Conservation (phyloP, 768 basidiomycete genomes). For the Pulveroboletus ravenelii region DNA sequence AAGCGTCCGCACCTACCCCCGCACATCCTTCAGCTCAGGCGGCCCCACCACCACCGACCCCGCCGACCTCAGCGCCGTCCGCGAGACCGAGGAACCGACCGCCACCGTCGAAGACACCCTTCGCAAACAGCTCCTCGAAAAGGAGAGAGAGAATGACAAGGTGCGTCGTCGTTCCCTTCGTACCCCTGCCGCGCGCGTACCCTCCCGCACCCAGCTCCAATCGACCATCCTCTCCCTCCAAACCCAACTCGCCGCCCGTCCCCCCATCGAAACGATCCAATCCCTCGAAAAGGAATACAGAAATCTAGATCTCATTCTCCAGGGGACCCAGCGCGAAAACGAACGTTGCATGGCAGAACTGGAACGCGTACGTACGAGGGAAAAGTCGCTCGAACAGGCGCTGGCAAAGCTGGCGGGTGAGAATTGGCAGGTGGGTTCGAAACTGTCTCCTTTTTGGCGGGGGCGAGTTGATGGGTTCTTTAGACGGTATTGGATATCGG, state of each 20-base stretch:
- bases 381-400: constrained; percentile 73
- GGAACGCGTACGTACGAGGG: constrained; percentile 64
- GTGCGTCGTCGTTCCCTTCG: too few species aligned
- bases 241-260: constrained; percentile 59
- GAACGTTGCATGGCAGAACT: constrained; percentile 79
- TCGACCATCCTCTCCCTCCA: constrained; percentile 60
- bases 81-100: constrained; percentile 51
- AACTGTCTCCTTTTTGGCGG: not conserved
- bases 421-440: constrained; percentile 70
- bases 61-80: constrained; percentile 58
- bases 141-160: constrained; percentile 67
- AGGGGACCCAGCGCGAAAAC: constrained; percentile 83
- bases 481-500: constrained; percentile 35
- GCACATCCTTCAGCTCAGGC: constrained; percentile 40
- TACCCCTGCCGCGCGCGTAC: not conserved
- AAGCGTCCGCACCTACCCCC: constrained; percentile 50
- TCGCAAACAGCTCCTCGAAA: constrained; percentile 59
- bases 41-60: constrained; percentile 23
- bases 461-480: not conserved
- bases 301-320: constrained; percentile 68
- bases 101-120: constrained; percentile 49
- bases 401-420: constrained; percentile 67
- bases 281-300: constrained; percentile 67
- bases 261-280: constrained; percentile 63
- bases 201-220: constrained; percentile 49